phyloP scores from a whole-genome alignment of 768 basidiomycete genomes.

The Tricholoma hemisulphureum region DNA sequence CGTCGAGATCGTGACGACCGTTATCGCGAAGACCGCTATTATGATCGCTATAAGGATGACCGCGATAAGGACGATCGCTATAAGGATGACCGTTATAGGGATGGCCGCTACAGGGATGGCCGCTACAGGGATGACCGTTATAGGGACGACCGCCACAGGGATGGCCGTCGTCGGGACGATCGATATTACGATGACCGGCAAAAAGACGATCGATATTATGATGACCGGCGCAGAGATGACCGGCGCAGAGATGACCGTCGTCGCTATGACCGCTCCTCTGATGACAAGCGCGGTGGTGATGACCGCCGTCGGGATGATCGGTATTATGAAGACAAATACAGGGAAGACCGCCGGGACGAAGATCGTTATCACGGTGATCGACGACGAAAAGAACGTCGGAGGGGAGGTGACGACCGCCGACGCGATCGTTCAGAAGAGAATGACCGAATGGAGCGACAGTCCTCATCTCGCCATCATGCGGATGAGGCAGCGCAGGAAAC shows the following conservation, averaged over 20 bases:
- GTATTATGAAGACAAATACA: not conserved
- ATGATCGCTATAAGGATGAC: slow-evolving; percentile 5
- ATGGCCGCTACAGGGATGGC: slow-evolving; percentile 9
- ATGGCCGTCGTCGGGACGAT: slow-evolving; percentile 8
- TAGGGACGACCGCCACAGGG: slow-evolving; percentile 1
- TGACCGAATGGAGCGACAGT: not conserved
- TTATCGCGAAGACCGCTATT: not conserved
- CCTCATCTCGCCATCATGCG: slow-evolving; percentile 1
- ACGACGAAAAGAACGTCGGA: not conserved
- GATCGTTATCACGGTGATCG: slow-evolving; percentile 2
- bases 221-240: slow-evolving; percentile 3
- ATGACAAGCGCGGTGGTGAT: slow-evolving; percentile 6
- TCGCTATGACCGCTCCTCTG: slow-evolving; percentile 4
- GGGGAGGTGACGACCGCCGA: not conserved
- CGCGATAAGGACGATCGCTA: slow-evolving; percentile 2
- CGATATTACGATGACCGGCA: slow-evolving; percentile 14
- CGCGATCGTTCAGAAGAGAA: not conserved
- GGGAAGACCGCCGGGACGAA: slow-evolving; percentile 3
- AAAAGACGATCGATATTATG: slow-evolving; percentile 3
- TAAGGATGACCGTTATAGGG: slow-evolving; percentile 8
- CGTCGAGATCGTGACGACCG: slow-evolving; percentile 8
- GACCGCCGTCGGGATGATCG: slow-evolving; percentile 7
- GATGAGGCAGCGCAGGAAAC: not conserved
- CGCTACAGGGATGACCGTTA: slow-evolving; percentile 2
- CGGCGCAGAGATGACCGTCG: not conserved